phyloP scores from a whole-genome alignment of 75 land plant species.

The Chamaecyparis obtusa region DNA sequence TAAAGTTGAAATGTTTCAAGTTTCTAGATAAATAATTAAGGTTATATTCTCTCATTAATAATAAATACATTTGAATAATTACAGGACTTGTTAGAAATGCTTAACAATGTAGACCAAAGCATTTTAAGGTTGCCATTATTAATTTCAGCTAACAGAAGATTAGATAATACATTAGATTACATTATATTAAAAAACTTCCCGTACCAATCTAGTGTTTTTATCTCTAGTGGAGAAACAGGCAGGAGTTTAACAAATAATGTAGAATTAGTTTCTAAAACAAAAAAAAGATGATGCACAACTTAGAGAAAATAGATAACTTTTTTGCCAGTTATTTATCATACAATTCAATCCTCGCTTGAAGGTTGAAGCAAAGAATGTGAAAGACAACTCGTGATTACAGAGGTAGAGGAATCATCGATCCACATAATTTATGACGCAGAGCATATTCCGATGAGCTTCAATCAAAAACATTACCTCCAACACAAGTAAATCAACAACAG shows the following conservation, averaged over 20 bases:
- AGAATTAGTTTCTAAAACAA: not conserved
- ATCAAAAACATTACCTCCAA: not conserved
- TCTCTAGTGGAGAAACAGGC: not conserved
- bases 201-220: not conserved
- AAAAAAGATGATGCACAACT: not conserved
- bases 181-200: not conserved
- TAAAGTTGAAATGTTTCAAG: not conserved
- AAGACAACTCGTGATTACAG: not conserved
- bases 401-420: constrained; percentile 1
- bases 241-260: not conserved
- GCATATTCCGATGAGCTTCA: not conserved
- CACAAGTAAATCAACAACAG: not conserved
- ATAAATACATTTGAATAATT: not conserved
- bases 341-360: not conserved
- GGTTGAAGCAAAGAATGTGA: not conserved
- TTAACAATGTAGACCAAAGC: not conserved
- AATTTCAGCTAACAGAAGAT: not conserved
- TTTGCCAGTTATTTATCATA: not conserved
- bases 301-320: not conserved
- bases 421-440: not conserved
- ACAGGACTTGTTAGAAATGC: not conserved
- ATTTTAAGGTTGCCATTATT: not conserved
- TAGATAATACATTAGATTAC: not conserved
- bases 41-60: not conserved
- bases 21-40: not conserved